Conservation (phyloP, 2,329 filamentous ascomycete species). For the Raffaelea albimanens region DNA sequence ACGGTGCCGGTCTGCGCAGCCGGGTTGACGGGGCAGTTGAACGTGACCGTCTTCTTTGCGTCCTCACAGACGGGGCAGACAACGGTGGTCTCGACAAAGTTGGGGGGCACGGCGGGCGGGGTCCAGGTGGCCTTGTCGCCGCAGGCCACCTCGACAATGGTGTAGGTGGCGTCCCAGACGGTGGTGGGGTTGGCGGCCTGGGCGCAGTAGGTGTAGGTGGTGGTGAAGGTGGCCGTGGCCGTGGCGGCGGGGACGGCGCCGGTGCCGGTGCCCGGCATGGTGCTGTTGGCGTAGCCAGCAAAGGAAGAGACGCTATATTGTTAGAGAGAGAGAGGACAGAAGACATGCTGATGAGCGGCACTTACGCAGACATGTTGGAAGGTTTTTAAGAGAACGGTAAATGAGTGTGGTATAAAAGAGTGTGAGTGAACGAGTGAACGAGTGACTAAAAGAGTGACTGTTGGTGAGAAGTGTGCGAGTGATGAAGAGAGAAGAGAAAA, state of each 20-base stretch:
- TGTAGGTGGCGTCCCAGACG: constrained; percentile 30
- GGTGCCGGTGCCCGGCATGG: not conserved
- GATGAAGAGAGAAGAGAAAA: not conserved
- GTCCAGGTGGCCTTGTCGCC: constrained; percentile 32
- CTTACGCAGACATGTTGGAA: not conserved
- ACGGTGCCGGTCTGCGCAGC: constrained; percentile 5
- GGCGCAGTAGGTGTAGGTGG: constrained; percentile 26
- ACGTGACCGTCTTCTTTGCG: constrained; percentile 1
- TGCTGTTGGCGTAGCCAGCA: not conserved
- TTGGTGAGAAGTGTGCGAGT: too few species aligned
- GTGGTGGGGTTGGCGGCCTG: constrained; percentile 28
- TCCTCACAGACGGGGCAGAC: constrained; percentile 8
- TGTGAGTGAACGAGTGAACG: too few species aligned
- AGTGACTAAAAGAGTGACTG: not conserved
- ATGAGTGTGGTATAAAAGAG: too few species aligned
- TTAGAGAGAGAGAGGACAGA: not conserved
- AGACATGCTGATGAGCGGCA: not conserved
- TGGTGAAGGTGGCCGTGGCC: constrained; percentile 20
- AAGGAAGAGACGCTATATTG: not conserved
- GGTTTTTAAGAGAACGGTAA: too few species aligned
- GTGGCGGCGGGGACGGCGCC: not conserved
- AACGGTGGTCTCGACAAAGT: constrained; percentile 14
- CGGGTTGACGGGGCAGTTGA: constrained; percentile 11
- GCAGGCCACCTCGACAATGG: constrained; percentile 28
- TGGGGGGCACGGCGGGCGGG: constrained; percentile 16